Base-by-base conservation (phyloP, 208 protist species). In the Leishmania guyanensis region DNA sequence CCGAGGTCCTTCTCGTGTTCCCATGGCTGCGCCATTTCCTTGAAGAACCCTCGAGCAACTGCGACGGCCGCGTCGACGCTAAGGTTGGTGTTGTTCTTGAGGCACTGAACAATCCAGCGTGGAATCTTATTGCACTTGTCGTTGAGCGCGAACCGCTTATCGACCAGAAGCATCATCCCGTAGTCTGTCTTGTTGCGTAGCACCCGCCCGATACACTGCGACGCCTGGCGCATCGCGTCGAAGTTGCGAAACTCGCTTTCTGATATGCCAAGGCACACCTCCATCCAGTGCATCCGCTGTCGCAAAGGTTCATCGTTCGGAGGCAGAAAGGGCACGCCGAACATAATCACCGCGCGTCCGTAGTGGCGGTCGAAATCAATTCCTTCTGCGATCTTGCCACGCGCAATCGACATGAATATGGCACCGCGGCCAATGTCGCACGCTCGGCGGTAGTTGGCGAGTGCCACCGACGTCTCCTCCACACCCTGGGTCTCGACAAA, bases 181-280 rank as follows among this genome's bases (percentile, higher is more conserved):
- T 99, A 99, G 90, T 99, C 99, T 5, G 95, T 98, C 83, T 99
- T 99, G 85, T 99, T 99, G 77, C 99, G 94, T 60, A 99, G 96
- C 69, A 99, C 99, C 69, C 99, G 95, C 0, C 99, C 99, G 17
- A 99, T 98, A 87, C 99, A 99, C 94, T 99, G 99, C n/a, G 98
- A 97, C 0, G 99, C 98, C 82, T 99, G 97, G 65, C 99, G 91
- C 98, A 99, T 99, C 39, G 99, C 99, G 85, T 99, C 99, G 90
- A 99, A 99, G 56, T 98, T 99, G 8, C 99, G 88, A 87, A 99
- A 99, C 84, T 99, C 99, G 73, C 91, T 96, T 75, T 99, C 98
- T 39, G 93, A 88, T 78, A 99, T 99, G 73, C 97, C 91, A 77
- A 98, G 96, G 79, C 98, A 97, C 29, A 99, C 94, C 71, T 98